These are phyloP conservation scores for Aspergillus floridensis DNA, from an alignment of 2,329 filamentous ascomycete genomes.

Conservation along the genomic window DNA sequence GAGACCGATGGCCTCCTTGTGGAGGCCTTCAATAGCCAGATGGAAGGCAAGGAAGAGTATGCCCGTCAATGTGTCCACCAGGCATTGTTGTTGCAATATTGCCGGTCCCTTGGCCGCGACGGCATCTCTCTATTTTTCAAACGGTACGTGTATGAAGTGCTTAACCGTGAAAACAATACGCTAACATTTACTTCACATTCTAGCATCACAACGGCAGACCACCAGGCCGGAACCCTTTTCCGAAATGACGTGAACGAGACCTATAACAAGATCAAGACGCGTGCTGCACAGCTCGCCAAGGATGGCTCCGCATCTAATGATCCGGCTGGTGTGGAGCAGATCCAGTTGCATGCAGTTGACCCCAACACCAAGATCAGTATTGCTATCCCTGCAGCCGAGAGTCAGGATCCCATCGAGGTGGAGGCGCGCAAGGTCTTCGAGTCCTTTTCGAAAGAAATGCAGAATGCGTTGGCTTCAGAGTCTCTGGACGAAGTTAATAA, in stretches of 20 bases:
- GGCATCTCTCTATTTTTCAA: slow-evolving; percentile 94
- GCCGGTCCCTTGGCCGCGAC: slow-evolving; percentile 80
- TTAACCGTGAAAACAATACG: background rate
- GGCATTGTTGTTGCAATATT: slow-evolving; percentile 89
- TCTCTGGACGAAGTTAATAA: slow-evolving; percentile 84
- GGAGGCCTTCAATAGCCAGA: slow-evolving; percentile 84
- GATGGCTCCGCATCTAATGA: slow-evolving; percentile 54
- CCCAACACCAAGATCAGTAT: slow-evolving; percentile 91
- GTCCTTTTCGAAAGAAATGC: slow-evolving; percentile 75
- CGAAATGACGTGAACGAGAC: slow-evolving; percentile 88
- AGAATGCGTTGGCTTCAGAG: slow-evolving; percentile 80
- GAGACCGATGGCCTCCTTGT: slow-evolving; percentile 90
- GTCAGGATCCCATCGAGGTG: slow-evolving; percentile 61
- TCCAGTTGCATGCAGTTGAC: slow-evolving; percentile 94
- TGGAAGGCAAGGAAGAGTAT: slow-evolving; percentile 72
- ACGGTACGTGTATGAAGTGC: slow-evolving; percentile 48
- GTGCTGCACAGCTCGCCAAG: slow-evolving; percentile 69
- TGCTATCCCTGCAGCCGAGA: slow-evolving; percentile 67
- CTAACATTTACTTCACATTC: slow-evolving; percentile 9
- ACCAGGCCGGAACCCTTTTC: slow-evolving; percentile 89
- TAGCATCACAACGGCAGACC: slow-evolving; percentile 76
- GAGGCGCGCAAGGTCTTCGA: slow-evolving; percentile 75
- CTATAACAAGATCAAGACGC: slow-evolving; percentile 74
- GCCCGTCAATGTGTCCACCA: slow-evolving; percentile 89
- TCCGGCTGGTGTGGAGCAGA: slow-evolving; percentile 78